Percentiles rank a stretch among this genome's conserved stretches.
These are phyloP conservation scores for Betula pendula DNA, from an alignment of 306 rosid genomes.

Conservation along the genomic window DNA sequence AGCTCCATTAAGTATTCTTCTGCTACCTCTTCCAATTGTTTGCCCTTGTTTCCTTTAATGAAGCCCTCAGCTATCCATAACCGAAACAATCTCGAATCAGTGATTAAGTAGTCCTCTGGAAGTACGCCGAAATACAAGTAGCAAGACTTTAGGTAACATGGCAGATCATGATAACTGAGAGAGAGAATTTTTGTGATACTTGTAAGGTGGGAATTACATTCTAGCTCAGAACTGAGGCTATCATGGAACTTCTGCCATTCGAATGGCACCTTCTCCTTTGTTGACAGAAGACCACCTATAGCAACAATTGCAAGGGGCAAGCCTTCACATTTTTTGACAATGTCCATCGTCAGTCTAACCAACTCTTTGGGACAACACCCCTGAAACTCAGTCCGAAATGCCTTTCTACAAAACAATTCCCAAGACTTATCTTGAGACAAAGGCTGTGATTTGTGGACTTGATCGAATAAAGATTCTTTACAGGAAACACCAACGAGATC, in stretches of 20 bases:
- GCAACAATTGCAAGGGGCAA: conserved; percentile 24
- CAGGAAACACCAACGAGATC: background rate
- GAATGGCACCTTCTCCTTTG: background rate
- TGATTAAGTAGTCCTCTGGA: conserved; percentile 16
- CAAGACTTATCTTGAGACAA: background rate
- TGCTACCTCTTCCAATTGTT: background rate
- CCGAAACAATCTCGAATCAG: background rate
- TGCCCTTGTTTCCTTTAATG: background rate
- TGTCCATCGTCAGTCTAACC: background rate
- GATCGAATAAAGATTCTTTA: background rate
- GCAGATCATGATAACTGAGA: conserved; percentile 20
- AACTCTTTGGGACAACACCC: background rate
- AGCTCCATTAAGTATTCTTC: conserved; percentile 17
- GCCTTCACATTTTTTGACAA: conserved; percentile 17
- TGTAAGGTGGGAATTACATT: conserved; percentile 5
- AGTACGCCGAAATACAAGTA: conserved; percentile 27
- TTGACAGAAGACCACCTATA: conserved; percentile 9
- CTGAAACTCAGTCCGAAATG: background rate
- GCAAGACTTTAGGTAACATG: conserved; percentile 21
- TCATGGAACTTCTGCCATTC: conserved; percentile 8
- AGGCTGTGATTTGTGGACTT: background rate
- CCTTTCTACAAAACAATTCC: background rate
- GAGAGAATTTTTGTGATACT: background rate
- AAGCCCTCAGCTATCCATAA: conserved; percentile 22
- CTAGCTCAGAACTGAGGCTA: conserved; percentile 2